Percentiles rank a stretch among this genome's conserved stretches.
phyloP scores from a whole-genome alignment of 148 eudicot species.

The Arbutus unedo region DNA sequence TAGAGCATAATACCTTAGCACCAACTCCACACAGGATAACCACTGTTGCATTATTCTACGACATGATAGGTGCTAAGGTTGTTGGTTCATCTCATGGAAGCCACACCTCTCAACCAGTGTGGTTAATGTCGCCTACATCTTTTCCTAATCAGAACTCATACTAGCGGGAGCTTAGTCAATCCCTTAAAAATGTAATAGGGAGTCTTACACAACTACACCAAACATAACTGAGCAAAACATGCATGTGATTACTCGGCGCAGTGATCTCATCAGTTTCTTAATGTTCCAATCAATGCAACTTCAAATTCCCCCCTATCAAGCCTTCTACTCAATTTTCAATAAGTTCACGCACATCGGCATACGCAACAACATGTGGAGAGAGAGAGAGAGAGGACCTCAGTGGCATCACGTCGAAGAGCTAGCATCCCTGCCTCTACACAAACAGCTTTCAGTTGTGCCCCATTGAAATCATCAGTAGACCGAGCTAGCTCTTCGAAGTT shows the following conservation, averaged over 20 bases:
- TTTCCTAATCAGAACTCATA: background rate
- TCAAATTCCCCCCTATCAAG: background rate
- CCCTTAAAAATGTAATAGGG: background rate
- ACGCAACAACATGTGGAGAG: background rate
- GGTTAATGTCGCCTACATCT: background rate
- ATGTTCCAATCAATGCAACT: background rate
- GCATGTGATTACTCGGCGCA: background rate
- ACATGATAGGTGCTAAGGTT: background rate
- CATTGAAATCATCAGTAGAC: conserved; percentile 93
- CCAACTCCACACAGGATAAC: background rate
- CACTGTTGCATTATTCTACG: background rate
- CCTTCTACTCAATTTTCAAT: conserved; percentile 6
- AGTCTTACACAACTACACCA: background rate
- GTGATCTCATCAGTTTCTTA: background rate
- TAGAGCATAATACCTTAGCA: background rate
- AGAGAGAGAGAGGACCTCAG: conserved; percentile 53
- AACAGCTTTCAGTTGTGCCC: conserved; percentile 95
- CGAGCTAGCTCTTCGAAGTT: conserved; percentile 97
- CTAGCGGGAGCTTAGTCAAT: background rate
- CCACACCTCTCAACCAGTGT: background rate
- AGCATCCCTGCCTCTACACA: conserved; percentile 99
- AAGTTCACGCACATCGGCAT: background rate
- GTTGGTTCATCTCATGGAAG: background rate
- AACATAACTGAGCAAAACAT: background rate
- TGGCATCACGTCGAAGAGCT: conserved; percentile 96